Percentiles rank a stretch among this genome's conserved stretches.
Evolutionary conservation across 805 yeast species (phyloP).

Genomic region (Brettanomyces sp.): DNA sequence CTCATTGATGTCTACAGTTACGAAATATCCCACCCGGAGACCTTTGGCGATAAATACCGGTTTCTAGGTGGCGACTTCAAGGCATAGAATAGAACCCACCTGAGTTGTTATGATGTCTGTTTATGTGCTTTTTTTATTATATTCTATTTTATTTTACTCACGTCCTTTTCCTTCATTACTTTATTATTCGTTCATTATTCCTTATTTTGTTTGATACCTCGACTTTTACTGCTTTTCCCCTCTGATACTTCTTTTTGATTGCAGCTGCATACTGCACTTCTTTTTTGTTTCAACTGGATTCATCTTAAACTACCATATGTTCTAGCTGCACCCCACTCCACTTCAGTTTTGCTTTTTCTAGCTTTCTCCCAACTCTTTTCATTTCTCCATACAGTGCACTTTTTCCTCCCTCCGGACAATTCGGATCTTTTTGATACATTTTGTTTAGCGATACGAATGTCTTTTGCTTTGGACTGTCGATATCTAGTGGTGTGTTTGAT

Average conservation of each 20-base stretch:
- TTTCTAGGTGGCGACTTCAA: conserved; percentile 10
- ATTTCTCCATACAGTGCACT: too few species aligned
- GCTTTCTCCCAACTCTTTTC: too few species aligned
- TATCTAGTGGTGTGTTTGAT: too few species aligned
- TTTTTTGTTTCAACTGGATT: too few species aligned
- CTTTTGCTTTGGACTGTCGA: background rate
- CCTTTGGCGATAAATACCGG: conserved; percentile 19
- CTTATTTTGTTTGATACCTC: too few species aligned
- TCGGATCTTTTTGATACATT: background rate
- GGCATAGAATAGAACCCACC: background rate
- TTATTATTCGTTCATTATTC: background rate
- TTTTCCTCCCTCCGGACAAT: too few species aligned
- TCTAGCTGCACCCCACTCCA: too few species aligned
- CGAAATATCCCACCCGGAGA: conserved; percentile 26
- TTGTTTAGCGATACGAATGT: background rate
- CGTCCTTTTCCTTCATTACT: background rate
- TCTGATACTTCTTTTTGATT: too few species aligned
- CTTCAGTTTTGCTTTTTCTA: too few species aligned
- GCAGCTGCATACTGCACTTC: too few species aligned
- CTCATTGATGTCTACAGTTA: conserved; percentile 34
- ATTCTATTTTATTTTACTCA: background rate
- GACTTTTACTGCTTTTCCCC: too few species aligned
- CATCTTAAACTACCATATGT: too few species aligned
- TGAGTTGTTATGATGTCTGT: background rate
- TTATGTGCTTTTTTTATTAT: background rate